Conservation (phyloP, 441 rosid genomes). For the Sinapis alba region DNA sequence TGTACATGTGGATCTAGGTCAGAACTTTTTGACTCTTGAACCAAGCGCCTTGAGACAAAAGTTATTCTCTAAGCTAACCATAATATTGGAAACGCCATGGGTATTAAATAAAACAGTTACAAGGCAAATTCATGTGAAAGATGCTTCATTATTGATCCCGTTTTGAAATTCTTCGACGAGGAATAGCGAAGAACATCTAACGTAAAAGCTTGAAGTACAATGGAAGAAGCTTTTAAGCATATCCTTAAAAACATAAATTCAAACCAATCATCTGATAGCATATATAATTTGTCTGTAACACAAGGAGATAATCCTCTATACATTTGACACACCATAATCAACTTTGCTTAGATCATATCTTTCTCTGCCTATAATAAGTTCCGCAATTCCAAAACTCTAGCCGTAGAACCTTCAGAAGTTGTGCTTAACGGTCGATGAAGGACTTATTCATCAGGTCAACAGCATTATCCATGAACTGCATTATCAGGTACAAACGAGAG, state of each 20-base stretch:
- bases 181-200: neutral
- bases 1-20: slow-evolving; percentile 19
- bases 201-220: neutral
- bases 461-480: slow-evolving; percentile 93
- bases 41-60: no score
- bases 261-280: slow-evolving; percentile 11
- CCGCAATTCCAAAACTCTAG: slow-evolving; percentile 32
- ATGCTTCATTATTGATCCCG: neutral
- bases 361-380: slow-evolving; percentile 26
- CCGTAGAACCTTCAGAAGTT: slow-evolving; percentile 8
- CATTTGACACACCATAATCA: slow-evolving; percentile 7
- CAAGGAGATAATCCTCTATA: slow-evolving; percentile 18
- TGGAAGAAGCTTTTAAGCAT: neutral
- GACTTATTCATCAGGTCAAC: slow-evolving; percentile 85
- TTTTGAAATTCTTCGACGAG: neutral
- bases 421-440: slow-evolving; percentile 66
- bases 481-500: slow-evolving; percentile 17
- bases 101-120: neutral
- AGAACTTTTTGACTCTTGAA: neutral
- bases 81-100: neutral
- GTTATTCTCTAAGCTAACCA: neutral
- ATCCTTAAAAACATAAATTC: neutral
- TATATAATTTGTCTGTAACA: neutral
- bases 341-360: slow-evolving; percentile 22
- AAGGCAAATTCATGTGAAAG: neutral